Conservation (phyloP, 345 rosid species). For the Rhodamnia argentea region DNA sequence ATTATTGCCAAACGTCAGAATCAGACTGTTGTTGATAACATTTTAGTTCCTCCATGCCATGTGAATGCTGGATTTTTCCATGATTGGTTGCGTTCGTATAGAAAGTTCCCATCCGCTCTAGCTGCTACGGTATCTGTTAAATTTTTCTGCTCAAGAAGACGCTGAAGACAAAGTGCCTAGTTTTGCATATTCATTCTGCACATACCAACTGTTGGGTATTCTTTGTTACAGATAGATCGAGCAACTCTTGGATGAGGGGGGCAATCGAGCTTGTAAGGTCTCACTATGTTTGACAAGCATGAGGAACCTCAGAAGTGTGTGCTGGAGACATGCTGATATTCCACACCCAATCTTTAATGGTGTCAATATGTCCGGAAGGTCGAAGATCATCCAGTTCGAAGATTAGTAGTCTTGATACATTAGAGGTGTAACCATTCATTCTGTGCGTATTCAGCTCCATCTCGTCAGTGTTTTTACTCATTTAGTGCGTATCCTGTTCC, state of each 20-base stretch:
- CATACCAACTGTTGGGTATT: not conserved
- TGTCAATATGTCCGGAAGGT: not conserved
- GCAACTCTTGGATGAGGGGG: not conserved
- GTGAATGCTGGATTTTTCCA: not conserved
- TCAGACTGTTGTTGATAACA: not conserved
- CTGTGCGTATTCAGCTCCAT: not conserved
- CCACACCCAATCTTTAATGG: not conserved
- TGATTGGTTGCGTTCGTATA: not conserved
- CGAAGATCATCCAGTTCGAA: not conserved
- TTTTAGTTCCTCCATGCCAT: not conserved
- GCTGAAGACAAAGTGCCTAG: not conserved
- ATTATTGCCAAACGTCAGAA: not conserved
- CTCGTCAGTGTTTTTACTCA: not conserved
- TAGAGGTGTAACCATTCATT: not conserved
- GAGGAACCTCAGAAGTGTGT: not conserved
- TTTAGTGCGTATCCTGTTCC: not conserved
- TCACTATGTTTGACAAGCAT: not conserved
- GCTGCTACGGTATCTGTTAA: not conserved
- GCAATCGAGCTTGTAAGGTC: not conserved
- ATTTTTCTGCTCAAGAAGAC: not conserved
- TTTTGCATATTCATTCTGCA: not conserved
- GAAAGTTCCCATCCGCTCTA: not conserved
- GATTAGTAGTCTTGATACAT: not conserved
- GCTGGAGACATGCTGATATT: not conserved
- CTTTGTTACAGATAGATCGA: not conserved